Evolutionary conservation across 306 rosid species (phyloP).

Genomic region (Leucaena leucocephala): DNA sequence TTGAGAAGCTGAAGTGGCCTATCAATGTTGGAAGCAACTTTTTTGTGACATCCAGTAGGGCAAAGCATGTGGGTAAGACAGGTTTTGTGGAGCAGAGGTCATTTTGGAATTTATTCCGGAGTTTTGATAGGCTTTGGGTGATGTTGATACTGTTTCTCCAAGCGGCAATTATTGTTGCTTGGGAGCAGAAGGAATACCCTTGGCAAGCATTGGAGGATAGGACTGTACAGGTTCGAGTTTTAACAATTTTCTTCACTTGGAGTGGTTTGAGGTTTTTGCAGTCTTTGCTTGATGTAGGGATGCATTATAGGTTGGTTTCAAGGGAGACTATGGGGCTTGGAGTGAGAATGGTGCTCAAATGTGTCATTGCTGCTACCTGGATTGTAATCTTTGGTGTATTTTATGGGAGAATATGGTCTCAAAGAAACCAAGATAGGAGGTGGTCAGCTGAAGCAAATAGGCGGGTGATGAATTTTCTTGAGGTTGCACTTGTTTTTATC

Average conservation of each 20-base stretch:
- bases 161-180: not conserved
- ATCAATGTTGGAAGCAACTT: not conserved
- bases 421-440: not conserved
- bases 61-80: conserved; percentile 1
- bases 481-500: not conserved
- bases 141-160: conserved; percentile 6
- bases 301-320: conserved; percentile 2
- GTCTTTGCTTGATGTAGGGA: not conserved
- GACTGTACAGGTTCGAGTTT: not conserved
- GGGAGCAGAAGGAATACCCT: conserved; percentile 4
- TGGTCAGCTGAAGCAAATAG: conserved; percentile 8
- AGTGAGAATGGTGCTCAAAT: conserved; percentile 3
- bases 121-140: not conserved
- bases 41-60: not conserved
- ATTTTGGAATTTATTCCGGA: conserved; percentile 2
- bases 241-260: not conserved
- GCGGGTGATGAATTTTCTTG: not conserved
- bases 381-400: not conserved
- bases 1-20: conserved; percentile 8
- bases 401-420: not conserved
- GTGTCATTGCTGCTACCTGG: not conserved
- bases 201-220: conserved; percentile 8
- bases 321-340: conserved; percentile 4
- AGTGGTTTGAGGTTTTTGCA: conserved; percentile 1
- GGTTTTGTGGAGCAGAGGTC: conserved; percentile 7